A percentile compares a stretch with the other conserved stretches of the same genome.
Conservation (phyloP, 1,139 yeast genomes). For the Nematodospora anomalae region DNA sequence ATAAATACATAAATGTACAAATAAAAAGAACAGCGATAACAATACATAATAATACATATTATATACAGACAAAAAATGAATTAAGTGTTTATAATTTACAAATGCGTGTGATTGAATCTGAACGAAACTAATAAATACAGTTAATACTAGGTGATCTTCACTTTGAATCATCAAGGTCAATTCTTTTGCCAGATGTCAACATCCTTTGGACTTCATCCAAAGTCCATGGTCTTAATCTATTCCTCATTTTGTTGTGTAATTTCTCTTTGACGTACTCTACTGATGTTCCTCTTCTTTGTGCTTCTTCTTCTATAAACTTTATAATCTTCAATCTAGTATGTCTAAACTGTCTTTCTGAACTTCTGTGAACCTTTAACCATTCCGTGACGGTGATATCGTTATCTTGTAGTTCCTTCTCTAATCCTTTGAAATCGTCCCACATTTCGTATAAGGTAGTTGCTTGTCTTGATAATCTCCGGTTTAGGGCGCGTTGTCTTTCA, state of each 20-base stretch:
- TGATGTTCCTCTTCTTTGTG: conserved; percentile 21
- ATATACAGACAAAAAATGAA: too few species aligned
- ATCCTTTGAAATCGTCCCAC: conserved; percentile 41
- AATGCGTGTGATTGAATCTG: too few species aligned
- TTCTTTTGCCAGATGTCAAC: conserved; percentile 35
- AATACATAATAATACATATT: too few species aligned
- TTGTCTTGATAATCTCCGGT: conserved; percentile 32
- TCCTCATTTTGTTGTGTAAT: conserved; percentile 35
- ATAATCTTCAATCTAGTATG: conserved; percentile 37
- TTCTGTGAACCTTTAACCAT: conserved; percentile 38
- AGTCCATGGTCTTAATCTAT: conserved; percentile 37
- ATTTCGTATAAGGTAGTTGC: conserved; percentile 36
- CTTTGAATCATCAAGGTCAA: conserved; percentile 25
- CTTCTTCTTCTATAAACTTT: conserved; percentile 36
- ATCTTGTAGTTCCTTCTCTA: conserved; percentile 29
- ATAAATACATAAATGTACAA: too few species aligned
- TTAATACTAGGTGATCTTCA: too few species aligned
- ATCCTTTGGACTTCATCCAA: conserved; percentile 41
- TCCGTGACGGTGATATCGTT: conserved; percentile 34
- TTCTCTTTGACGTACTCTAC: conserved; percentile 32
- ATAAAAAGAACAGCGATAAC: too few species aligned
- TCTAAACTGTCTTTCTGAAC: conserved; percentile 35
- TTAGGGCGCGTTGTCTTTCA: conserved; percentile 25
- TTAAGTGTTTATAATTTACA: too few species aligned
- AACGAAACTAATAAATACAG: too few species aligned